Percentiles rank a stretch among this genome's conserved stretches.
Conservation (phyloP, 805 yeast genomes). For the Saccharomycopsis fodiens region DNA sequence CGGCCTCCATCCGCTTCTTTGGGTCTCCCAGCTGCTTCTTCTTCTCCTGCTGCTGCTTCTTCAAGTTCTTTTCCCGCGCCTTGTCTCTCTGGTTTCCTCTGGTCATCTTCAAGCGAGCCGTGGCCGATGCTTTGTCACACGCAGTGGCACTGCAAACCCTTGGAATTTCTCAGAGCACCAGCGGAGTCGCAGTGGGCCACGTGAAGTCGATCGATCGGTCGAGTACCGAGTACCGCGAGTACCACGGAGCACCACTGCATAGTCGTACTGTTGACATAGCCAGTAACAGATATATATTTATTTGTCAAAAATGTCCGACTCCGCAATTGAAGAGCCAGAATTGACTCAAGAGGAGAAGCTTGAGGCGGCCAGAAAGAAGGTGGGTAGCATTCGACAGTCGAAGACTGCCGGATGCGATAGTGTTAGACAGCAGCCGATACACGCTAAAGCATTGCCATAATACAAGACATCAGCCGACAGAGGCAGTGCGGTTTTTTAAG, state of each 20-base stretch:
- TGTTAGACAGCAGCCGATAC: neutral
- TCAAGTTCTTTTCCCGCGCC: conserved; percentile 81
- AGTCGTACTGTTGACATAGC: too few relatives aligned
- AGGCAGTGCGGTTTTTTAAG: too few relatives aligned
- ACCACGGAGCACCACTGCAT: too few relatives aligned
- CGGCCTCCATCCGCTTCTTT: conserved; percentile 73
- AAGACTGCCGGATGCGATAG: too few relatives aligned
- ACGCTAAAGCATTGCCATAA: too few relatives aligned
- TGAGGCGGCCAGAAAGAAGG: conserved; percentile 67
- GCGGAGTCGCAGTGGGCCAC: too few relatives aligned
- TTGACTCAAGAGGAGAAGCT: conserved; percentile 49
- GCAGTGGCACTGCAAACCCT: too few relatives aligned
- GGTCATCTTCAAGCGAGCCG: conserved; percentile 69
- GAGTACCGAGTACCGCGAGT: too few relatives aligned
- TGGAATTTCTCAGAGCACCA: neutral
- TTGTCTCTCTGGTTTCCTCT: conserved; percentile 96
- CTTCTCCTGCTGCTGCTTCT: conserved; percentile 62
- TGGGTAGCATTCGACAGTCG: conserved; percentile 26
- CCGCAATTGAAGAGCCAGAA: conserved; percentile 20
- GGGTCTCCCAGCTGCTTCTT: conserved; percentile 84
- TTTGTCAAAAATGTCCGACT: neutral
- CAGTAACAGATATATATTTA: too few relatives aligned
- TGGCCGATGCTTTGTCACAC: too few relatives aligned
- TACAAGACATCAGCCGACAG: too few relatives aligned
- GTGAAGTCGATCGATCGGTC: neutral